A percentile compares a stretch with the other conserved stretches of the same genome.
Evolutionary conservation across 495 filamentous ascomycete genomes (phyloP).

Genomic region (Podospora australis): DNA sequence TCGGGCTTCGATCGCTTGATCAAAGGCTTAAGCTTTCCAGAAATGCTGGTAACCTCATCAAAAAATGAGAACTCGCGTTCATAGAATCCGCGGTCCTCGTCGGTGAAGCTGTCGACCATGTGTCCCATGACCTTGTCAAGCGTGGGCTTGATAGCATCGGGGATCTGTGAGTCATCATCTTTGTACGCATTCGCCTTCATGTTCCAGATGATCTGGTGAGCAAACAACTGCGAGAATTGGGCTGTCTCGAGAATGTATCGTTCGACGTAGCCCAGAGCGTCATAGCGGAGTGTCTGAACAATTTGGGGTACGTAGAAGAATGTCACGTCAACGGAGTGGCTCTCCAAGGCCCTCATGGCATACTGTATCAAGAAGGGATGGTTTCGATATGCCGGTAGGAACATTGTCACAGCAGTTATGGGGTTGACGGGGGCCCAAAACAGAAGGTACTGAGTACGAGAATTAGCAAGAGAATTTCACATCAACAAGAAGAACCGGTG

Average conservation of each 20-base stretch:
- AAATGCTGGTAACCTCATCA: conserved; percentile 90
- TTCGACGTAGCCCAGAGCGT: conserved; percentile 90
- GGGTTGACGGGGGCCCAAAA: conserved; percentile 95
- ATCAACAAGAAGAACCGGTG: neutral
- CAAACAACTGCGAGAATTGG: conserved; percentile 91
- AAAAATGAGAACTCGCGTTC: conserved; percentile 96
- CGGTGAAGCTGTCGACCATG: conserved; percentile 75
- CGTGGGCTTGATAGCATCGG: conserved; percentile 86
- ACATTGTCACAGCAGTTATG: conserved; percentile 85
- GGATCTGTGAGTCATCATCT: conserved; percentile 85
- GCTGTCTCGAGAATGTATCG: conserved; percentile 94
- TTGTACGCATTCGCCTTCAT: conserved; percentile 99
- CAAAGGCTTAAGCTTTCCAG: conserved; percentile 87
- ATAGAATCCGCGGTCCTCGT: conserved; percentile 75
- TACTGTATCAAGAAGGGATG: conserved; percentile 95
- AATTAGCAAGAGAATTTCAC: conserved; percentile 29
- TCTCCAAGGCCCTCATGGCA: conserved; percentile 90
- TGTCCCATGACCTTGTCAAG: conserved; percentile 84
- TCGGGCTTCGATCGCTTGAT: conserved; percentile 91
- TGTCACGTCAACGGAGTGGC: conserved; percentile 88
- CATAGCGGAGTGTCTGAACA: conserved; percentile 92
- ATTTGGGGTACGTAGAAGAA: conserved; percentile 99
- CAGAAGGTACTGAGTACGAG: conserved; percentile 61
- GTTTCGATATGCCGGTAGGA: conserved; percentile 87
- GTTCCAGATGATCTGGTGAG: conserved; percentile 99